phyloP scores from a whole-genome alignment of 768 basidiomycete species.

The Serendipita sp. region DNA sequence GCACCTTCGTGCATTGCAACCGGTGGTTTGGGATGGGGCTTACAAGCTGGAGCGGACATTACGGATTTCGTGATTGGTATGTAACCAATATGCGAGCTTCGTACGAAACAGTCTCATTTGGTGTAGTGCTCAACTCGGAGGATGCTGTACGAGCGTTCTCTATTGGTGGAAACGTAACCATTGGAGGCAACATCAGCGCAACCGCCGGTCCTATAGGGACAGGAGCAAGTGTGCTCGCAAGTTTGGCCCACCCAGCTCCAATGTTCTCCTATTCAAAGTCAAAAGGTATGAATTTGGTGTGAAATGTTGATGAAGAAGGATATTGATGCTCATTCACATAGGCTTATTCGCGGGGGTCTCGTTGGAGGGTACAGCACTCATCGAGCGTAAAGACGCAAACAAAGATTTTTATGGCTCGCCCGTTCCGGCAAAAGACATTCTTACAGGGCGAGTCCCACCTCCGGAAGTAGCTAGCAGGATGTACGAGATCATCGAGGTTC shows the following conservation, averaged over 20 bases:
- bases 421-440: constrained; percentile 77
- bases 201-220: constrained; percentile 89
- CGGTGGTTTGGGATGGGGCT: constrained; percentile 84
- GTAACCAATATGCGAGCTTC: neutral
- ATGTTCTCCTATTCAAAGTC: constrained; percentile 97
- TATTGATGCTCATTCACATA: constrained; percentile 17
- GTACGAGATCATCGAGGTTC: constrained; percentile 83
- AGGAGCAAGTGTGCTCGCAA: constrained; percentile 76
- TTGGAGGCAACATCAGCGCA: constrained; percentile 77
- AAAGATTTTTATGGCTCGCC: constrained; percentile 89
- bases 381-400: constrained; percentile 93
- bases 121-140: constrained; percentile 85
- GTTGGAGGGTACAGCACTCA: constrained; percentile 83
- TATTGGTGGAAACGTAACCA: constrained; percentile 87
- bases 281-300: constrained; percentile 41
- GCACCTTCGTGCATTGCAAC: constrained; percentile 96
- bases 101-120: no score
- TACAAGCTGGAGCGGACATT: constrained; percentile 91
- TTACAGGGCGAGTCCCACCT: constrained; percentile 88
- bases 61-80: constrained; percentile 59
- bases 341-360: constrained; percentile 91
- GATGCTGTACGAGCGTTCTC: constrained; percentile 94
- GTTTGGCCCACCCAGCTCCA: constrained; percentile 80
- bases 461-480: constrained; percentile 85
- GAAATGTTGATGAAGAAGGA: neutral